Conservation (phyloP, 2,329 filamentous ascomycete species). For the Ceratocystis eucalypticola region DNA sequence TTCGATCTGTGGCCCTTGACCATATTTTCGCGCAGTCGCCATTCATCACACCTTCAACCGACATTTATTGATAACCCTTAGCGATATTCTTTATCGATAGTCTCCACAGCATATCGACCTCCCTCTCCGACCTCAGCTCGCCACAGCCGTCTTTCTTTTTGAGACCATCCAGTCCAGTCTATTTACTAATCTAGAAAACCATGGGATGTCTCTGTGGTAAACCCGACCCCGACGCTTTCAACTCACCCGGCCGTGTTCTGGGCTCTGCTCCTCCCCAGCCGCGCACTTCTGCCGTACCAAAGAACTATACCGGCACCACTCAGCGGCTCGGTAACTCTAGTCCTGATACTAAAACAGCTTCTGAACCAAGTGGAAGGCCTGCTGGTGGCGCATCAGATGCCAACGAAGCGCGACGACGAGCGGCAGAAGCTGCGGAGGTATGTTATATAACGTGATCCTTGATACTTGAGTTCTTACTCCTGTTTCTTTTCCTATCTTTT, state of each 20-base stretch:
- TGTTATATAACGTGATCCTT: background rate
- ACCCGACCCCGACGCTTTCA: conserved; percentile 51
- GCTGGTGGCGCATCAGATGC: conserved; percentile 9
- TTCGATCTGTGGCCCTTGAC: background rate
- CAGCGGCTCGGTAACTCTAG: conserved; percentile 11
- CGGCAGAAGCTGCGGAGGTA: conserved; percentile 16
- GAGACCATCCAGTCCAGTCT: too few species aligned
- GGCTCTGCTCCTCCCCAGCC: conserved; percentile 37
- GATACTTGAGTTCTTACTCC: too few species aligned
- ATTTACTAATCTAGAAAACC: conserved; percentile 19
- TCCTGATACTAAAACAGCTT: background rate
- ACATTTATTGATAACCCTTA: too few species aligned
- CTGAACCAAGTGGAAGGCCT: background rate
- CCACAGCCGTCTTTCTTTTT: background rate
- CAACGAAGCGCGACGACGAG: conserved; percentile 15
- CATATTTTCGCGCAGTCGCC: background rate
- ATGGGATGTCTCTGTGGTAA: conserved; percentile 90
- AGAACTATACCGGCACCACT: conserved; percentile 19
- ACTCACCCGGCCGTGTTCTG: conserved; percentile 58
- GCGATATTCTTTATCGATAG: background rate
- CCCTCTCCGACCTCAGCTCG: background rate
- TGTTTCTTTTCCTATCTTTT: too few species aligned
- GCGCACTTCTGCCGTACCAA: conserved; percentile 39
- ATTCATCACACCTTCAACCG: background rate
- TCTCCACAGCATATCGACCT: background rate